phyloP scores from a whole-genome alignment of 2,329 filamentous ascomycete species.

The Cladosporium sp. region DNA sequence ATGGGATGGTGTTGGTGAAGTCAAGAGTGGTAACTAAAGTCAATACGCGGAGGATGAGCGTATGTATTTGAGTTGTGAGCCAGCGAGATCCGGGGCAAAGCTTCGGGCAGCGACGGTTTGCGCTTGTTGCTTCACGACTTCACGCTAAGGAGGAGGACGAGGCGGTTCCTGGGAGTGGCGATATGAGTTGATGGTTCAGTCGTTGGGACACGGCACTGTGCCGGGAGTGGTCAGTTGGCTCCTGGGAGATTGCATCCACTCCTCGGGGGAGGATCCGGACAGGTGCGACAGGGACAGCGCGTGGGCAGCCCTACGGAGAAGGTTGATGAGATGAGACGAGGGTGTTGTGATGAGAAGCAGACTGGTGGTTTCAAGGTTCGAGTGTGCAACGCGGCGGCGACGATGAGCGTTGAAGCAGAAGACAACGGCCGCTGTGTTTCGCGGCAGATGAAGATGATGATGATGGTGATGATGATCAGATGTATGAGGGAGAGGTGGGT shows the following conservation, averaged over 20 bases:
- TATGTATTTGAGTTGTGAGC: slow-evolving; percentile 19
- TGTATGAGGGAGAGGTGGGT: too few relatives aligned
- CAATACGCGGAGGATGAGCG: slow-evolving; percentile 9
- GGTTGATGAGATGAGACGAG: slow-evolving; percentile 12
- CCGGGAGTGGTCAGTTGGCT: neutral
- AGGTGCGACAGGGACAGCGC: slow-evolving; percentile 14
- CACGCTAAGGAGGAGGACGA: neutral
- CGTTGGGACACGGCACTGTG: slow-evolving; percentile 11
- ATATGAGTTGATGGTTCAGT: slow-evolving; percentile 2
- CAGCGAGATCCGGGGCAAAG: slow-evolving; percentile 15
- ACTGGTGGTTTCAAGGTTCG: neutral
- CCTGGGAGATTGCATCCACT: slow-evolving; percentile 16
- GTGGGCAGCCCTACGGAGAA: slow-evolving; percentile 10
- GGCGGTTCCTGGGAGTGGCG: neutral
- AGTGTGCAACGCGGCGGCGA: neutral
- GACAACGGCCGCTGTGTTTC: neutral
- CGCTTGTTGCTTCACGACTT: slow-evolving; percentile 20
- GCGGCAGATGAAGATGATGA: neutral
- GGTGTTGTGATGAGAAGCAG: neutral
- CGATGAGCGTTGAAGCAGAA: neutral
- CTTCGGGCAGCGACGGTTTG: slow-evolving; percentile 10
- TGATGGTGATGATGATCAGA: neutral
- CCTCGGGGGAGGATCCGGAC: neutral
- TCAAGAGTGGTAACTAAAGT: slow-evolving; percentile 9
- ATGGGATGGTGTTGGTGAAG: neutral